phyloP scores from a whole-genome alignment of 225 moss, liverwort and hornwort species.

The Bryoerythrophyllum caledonicum region DNA sequence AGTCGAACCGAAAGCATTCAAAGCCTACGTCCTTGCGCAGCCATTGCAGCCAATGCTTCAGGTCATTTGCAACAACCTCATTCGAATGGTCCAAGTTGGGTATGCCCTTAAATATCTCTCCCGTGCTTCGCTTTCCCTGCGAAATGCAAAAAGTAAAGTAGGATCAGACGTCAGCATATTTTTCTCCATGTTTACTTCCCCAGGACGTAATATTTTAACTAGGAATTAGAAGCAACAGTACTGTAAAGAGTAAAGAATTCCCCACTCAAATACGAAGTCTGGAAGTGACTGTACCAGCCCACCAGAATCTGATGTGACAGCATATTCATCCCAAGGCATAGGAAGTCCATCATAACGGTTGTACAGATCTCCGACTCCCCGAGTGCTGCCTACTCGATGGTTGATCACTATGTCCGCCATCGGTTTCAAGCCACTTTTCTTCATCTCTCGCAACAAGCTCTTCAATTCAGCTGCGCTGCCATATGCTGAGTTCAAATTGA shows the following conservation, averaged over 20 bases:
- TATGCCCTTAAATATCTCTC: constrained; percentile 73
- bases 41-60: constrained; percentile 87
- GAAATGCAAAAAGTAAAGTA: constrained; percentile 11
- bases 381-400: constrained; percentile 84
- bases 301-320: constrained; percentile 84
- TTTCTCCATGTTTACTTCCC: too few relatives aligned
- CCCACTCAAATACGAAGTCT: constrained; percentile 1
- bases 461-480: constrained; percentile 75
- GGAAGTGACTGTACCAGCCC: constrained; percentile 68
- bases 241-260: constrained; percentile 2
- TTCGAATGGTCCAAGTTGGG: constrained; percentile 91
- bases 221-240: not conserved
- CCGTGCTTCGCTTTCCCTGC: constrained; percentile 89
- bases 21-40: constrained; percentile 76
- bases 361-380: constrained; percentile 76
- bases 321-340: constrained; percentile 98
- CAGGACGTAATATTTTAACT: not conserved
- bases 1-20: constrained; percentile 87
- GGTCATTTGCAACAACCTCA: constrained; percentile 79
- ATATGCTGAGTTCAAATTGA: constrained; percentile 76
- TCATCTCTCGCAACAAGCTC: constrained; percentile 57
- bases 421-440: constrained; percentile 57
- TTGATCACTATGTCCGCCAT: constrained; percentile 97
- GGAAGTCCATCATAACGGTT: constrained; percentile 93
- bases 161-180: too few relatives aligned